Percentiles rank a stretch among this genome's conserved stretches.
Conservation (phyloP, 2,329 filamentous ascomycete species). For the Xylariaceae sp. region DNA sequence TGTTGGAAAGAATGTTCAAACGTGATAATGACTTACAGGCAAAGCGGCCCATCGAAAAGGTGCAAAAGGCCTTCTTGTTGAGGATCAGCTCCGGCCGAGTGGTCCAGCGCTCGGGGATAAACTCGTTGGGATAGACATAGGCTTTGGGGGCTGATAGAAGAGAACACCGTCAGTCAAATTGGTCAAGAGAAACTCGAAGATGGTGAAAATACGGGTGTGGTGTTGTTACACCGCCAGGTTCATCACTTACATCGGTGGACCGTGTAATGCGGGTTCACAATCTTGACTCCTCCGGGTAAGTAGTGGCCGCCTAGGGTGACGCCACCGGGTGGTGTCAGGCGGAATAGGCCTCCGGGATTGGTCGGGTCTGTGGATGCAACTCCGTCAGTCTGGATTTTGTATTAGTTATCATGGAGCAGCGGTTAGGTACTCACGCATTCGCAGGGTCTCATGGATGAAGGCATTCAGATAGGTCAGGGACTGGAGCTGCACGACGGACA, state of each 20-base stretch:
- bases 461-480: conserved; percentile 15
- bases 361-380: conserved; percentile 10
- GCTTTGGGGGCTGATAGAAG: conserved; percentile 13
- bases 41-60: conserved; percentile 19
- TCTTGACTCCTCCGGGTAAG: conserved; percentile 17
- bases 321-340: conserved; percentile 15
- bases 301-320: conserved; percentile 13
- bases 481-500: conserved; percentile 13
- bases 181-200: neutral
- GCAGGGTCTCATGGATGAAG: conserved; percentile 20
- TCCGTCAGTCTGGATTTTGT: no score
- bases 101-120: conserved; percentile 23
- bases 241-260: conserved; percentile 17
- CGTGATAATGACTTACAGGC: conserved; percentile 15
- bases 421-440: conserved; percentile 15
- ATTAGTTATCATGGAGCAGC: no score
- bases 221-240: neutral
- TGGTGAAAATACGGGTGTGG: neutral
- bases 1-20: neutral
- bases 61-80: conserved; percentile 17
- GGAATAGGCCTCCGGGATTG: conserved; percentile 16
- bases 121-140: conserved; percentile 16
- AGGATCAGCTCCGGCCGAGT: conserved; percentile 12
- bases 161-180: neutral
- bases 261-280: conserved; percentile 17